These are phyloP conservation scores for Vicia faba DNA, from an alignment of 306 rosid species.

Conservation along the genomic window DNA sequence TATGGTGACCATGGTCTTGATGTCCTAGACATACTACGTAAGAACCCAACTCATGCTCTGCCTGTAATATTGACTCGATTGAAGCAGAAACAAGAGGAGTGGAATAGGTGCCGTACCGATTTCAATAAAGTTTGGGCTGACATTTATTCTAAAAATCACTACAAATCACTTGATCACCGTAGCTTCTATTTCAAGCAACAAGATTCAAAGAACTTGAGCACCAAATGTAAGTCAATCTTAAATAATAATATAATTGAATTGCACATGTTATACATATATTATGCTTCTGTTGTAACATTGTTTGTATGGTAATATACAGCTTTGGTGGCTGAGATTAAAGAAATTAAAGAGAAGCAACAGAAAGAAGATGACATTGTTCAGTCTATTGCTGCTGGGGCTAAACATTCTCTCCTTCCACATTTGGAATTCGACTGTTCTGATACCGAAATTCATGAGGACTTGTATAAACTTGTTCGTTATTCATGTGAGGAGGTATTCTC, in stretches of 20 bases:
- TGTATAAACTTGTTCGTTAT: constrained; percentile 80
- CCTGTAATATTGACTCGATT: constrained; percentile 89
- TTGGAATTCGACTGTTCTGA: constrained; percentile 78
- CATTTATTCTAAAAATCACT: constrained; percentile 90
- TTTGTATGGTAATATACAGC: constrained; percentile 52
- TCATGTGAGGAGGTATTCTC: constrained; percentile 87
- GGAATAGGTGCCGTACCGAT: constrained; percentile 90
- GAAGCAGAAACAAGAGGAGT: constrained; percentile 98
- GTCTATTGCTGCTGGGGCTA: constrained; percentile 81
- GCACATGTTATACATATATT: neutral
- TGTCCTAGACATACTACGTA: constrained; percentile 86
- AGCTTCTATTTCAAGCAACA: constrained; percentile 99
- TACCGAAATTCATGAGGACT: constrained; percentile 73
- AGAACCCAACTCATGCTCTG: constrained; percentile 73
- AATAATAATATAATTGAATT: constrained; percentile 19
- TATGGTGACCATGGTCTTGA: constrained; percentile 99
- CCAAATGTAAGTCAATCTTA: constrained; percentile 72
- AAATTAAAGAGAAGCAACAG: constrained; percentile 78
- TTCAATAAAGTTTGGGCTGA: constrained; percentile 99
- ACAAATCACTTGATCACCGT: constrained; percentile 97
- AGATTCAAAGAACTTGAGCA: constrained; percentile 93
- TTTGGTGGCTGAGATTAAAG: constrained; percentile 90
- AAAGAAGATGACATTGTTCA: constrained; percentile 82
- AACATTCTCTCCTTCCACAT: constrained; percentile 73
- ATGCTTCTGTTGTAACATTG: constrained; percentile 31